Conservation (phyloP, 257 asterid species). For the Handroanthus guayacan region DNA sequence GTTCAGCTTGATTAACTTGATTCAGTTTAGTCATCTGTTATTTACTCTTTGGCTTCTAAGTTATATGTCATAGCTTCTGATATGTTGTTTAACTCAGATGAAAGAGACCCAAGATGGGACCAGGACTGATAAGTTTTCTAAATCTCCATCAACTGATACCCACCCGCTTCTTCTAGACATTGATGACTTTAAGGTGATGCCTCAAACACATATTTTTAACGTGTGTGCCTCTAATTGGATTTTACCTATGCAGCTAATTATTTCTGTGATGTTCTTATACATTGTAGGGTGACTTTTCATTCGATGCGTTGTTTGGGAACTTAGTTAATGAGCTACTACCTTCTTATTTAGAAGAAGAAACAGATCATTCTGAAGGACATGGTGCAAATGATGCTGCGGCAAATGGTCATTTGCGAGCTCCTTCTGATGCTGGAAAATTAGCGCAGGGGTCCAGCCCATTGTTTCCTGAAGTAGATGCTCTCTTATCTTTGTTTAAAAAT, state of each 20-base stretch:
- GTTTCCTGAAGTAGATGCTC: conserved; percentile 94
- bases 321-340: conserved; percentile 92
- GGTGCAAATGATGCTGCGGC: conserved; percentile 62
- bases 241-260: conserved; percentile 36
- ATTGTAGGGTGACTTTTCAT: conserved; percentile 90
- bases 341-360: conserved; percentile 80
- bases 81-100: conserved; percentile 61
- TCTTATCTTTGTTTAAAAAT: conserved; percentile 81
- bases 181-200: conserved; percentile 87
- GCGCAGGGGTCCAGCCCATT: conserved; percentile 70
- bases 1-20: conserved; percentile 22
- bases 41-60: conserved; percentile 13
- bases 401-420: conserved; percentile 78
- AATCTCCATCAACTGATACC: conserved; percentile 62
- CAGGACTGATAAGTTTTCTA: conserved; percentile 56
- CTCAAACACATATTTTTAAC: conserved; percentile 27
- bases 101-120: conserved; percentile 72
- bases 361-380: conserved; percentile 71
- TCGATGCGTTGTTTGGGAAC: conserved; percentile 90
- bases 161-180: conserved; percentile 84
- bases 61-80: conserved; percentile 35
- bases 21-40: conserved; percentile 25
- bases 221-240: conserved; percentile 10
- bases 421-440: conserved; percentile 67
- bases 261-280: conserved; percentile 30